Percentiles rank a stretch among this genome's conserved stretches.
Evolutionary conservation across 108 stramenopile genomes (phyloP).

Genomic region (Craspedostauros australis): DNA sequence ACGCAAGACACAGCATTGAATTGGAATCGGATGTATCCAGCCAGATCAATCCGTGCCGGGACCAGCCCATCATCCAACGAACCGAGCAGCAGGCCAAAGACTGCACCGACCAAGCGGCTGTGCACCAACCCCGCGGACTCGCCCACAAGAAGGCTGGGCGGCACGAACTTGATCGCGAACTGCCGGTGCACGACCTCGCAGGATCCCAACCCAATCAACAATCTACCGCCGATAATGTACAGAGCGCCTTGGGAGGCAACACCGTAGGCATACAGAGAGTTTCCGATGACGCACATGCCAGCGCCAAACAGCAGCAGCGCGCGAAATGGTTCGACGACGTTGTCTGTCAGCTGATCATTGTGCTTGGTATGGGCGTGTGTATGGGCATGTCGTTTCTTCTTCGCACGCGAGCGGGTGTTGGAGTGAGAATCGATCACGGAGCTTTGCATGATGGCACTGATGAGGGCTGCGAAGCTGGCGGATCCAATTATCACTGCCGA

Average conservation of each 20-base stretch:
- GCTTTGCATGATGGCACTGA: constrained; percentile 52
- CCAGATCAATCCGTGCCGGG: not conserved
- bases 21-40: constrained; percentile 17
- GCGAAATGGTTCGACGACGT: not conserved
- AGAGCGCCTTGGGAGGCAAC: constrained; percentile 26
- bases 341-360: not conserved
- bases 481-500: constrained; percentile 56
- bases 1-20: constrained; percentile 21
- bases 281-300: constrained; percentile 43
- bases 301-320: constrained; percentile 28
- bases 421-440: constrained; percentile 14
- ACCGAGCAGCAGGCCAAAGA: constrained; percentile 57
- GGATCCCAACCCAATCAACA: constrained; percentile 57
- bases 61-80: constrained; percentile 13
- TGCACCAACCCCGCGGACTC: constrained; percentile 57
- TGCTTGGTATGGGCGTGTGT: too few species aligned
- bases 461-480: constrained; percentile 53
- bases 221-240: constrained; percentile 46
- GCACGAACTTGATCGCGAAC: constrained; percentile 44
- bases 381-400: too few species aligned
- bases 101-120: constrained; percentile 43
- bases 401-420: too few species aligned
- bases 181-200: constrained; percentile 63
- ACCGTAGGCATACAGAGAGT: constrained; percentile 42
- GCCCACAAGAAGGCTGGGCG: constrained; percentile 39